phyloP scores from a whole-genome alignment of 2,329 filamentous ascomycete species.

The Colletotrichum sp. region DNA sequence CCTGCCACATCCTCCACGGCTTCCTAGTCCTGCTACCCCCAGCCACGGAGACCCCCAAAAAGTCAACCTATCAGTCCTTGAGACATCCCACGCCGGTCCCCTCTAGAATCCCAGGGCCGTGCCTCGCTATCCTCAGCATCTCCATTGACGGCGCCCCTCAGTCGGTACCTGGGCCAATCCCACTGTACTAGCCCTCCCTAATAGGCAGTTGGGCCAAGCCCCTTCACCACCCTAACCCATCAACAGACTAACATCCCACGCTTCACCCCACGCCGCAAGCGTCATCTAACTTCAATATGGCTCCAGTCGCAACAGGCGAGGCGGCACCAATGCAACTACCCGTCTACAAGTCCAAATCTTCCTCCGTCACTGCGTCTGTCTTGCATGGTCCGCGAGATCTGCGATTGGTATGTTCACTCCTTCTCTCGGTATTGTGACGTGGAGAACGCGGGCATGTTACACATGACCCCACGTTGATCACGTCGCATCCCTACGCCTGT shows the following conservation, averaged over 20 bases:
- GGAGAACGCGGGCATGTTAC: slow-evolving; percentile 28
- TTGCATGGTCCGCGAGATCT: slow-evolving; percentile 62
- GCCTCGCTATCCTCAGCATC: neutral
- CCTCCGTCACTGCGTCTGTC: slow-evolving; percentile 57
- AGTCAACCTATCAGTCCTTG: slow-evolving; percentile 18
- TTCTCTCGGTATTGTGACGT: slow-evolving; percentile 2
- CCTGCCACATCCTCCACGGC: slow-evolving; percentile 6
- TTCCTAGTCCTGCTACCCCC: neutral
- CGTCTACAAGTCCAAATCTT: slow-evolving; percentile 42
- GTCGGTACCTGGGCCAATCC: slow-evolving; percentile 17
- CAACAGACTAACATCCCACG: slow-evolving; percentile 29
- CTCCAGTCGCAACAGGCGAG: slow-evolving; percentile 53
- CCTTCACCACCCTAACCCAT: slow-evolving; percentile 10
- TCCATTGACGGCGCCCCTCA: slow-evolving; percentile 8
- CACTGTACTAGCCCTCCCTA: slow-evolving; percentile 13
- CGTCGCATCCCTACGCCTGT: neutral
- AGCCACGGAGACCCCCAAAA: neutral
- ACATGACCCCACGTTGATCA: slow-evolving; percentile 28
- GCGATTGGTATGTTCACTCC: slow-evolving; percentile 54
- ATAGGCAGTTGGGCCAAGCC: slow-evolving; percentile 24
- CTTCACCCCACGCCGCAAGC: slow-evolving; percentile 37
- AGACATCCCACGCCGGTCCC: slow-evolving; percentile 20
- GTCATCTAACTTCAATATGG: slow-evolving; percentile 43
- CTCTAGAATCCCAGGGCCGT: slow-evolving; percentile 6
- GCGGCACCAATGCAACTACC: slow-evolving; percentile 48